These are phyloP conservation scores for Combretum micranthum DNA, from an alignment of 345 rosid genomes.

Conservation along the genomic window DNA sequence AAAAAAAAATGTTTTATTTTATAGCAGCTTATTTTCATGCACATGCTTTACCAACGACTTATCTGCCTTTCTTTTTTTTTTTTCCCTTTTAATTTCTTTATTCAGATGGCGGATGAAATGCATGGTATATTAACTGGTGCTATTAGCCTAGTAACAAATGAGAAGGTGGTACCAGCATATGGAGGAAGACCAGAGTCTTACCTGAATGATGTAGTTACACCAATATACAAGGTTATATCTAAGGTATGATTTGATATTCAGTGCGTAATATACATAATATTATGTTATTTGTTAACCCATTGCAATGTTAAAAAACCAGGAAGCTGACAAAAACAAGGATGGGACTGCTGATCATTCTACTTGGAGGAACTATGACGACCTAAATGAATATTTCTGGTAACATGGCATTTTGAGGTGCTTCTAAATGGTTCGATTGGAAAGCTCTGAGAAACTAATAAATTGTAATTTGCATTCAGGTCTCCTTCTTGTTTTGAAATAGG, in stretches of 20 bases:
- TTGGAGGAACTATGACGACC: constrained; percentile 99
- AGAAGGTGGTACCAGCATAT: constrained; percentile 50
- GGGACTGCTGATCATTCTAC: constrained; percentile 82
- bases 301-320: constrained; percentile 40
- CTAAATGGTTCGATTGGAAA: not conserved
- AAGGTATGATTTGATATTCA: constrained; percentile 33
- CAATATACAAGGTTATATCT: constrained; percentile 59
- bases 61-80: no score
- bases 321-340: constrained; percentile 66
- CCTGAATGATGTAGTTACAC: constrained; percentile 69
- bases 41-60: not conserved
- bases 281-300: constrained; percentile 11
- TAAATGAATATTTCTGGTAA: constrained; percentile 90
- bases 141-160: constrained; percentile 50
- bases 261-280: constrained; percentile 7
- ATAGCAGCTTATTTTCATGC: no score
- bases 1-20: no score
- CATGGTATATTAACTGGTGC: constrained; percentile 59
- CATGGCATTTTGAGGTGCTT: constrained; percentile 7
- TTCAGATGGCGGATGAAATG: constrained; percentile 86
- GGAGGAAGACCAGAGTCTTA: constrained; percentile 75
- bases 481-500: constrained; percentile 75
- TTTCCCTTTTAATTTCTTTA: constrained; percentile 11
- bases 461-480: constrained; percentile 46
- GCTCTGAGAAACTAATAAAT: not conserved